These are phyloP conservation scores for Solanum etuberosum DNA, from an alignment of 257 asterid species.

Conservation along the genomic window DNA sequence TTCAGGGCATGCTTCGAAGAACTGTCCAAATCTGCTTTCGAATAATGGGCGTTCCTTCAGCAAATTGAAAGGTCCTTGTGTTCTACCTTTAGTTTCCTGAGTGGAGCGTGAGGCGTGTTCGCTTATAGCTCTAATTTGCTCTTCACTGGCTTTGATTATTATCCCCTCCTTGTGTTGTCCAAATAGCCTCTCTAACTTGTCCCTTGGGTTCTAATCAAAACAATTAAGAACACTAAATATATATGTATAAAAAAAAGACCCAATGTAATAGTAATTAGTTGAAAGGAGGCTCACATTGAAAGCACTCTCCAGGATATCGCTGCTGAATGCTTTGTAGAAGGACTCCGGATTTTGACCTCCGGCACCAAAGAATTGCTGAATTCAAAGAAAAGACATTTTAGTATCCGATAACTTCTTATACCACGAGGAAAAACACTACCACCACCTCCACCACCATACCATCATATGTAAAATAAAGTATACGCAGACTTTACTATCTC, in stretches of 20 bases:
- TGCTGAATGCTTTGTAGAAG: constrained; percentile 35
- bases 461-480: no score
- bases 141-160: constrained; percentile 20
- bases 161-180: constrained; percentile 22
- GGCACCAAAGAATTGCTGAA: constrained; percentile 29
- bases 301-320: constrained; percentile 36
- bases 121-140: constrained; percentile 31
- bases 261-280: background rate
- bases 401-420: background rate
- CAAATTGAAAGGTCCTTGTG: constrained; percentile 8
- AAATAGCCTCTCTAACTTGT: constrained; percentile 14
- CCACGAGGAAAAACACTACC: no score
- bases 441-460: no score
- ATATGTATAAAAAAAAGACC: background rate
- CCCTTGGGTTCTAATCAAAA: constrained; percentile 12
- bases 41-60: constrained; percentile 9
- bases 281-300: constrained; percentile 20
- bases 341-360: constrained; percentile 38
- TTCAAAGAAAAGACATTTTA: background rate
- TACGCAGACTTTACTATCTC: background rate
- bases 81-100: background rate
- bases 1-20: constrained; percentile 16
- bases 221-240: background rate
- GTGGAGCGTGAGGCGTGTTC: constrained; percentile 7
- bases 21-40: constrained; percentile 18